Percentiles rank a stretch among this genome's conserved stretches.
phyloP scores from a whole-genome alignment of 1,284 basidiomycete species.

The Neotropicomus parvogracilis region DNA sequence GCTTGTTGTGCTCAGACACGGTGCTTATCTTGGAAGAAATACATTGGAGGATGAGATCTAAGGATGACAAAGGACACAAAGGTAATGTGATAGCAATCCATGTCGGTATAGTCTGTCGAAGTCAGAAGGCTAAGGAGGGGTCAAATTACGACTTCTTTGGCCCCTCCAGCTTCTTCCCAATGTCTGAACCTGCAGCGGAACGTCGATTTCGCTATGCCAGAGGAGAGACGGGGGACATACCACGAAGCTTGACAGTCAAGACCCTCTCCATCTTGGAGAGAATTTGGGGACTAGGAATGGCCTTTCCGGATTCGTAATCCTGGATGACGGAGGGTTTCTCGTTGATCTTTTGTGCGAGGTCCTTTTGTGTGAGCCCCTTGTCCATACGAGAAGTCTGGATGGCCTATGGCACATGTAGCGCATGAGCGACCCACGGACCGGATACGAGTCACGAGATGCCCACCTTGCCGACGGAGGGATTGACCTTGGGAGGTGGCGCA shows the following conservation, averaged over 20 bases:
- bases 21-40: slow-evolving; percentile 14
- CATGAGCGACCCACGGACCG: not conserved
- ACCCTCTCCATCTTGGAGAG: slow-evolving; percentile 89
- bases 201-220: slow-evolving; percentile 2
- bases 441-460: slow-evolving; percentile 18
- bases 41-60: slow-evolving; percentile 30
- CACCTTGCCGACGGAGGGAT: slow-evolving; percentile 78
- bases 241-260: slow-evolving; percentile 90
- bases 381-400: slow-evolving; percentile 83
- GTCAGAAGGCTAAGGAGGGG: slow-evolving; percentile 27
- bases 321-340: slow-evolving; percentile 85
- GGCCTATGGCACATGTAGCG: slow-evolving; percentile 47
- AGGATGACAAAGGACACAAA: slow-evolving; percentile 10
- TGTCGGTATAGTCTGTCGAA: slow-evolving; percentile 21
- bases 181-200: slow-evolving; percentile 54
- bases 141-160: slow-evolving; percentile 63
- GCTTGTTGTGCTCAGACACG: slow-evolving; percentile 2
- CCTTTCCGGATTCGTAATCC: slow-evolving; percentile 89
- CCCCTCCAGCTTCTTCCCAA: slow-evolving; percentile 79
- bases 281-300: slow-evolving; percentile 87
- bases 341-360: slow-evolving; percentile 90
- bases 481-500: slow-evolving; percentile 87
- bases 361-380: slow-evolving; percentile 84
- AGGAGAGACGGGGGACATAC: slow-evolving; percentile 39
- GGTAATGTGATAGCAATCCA: slow-evolving; percentile 14